Percentiles rank a stretch among this genome's conserved stretches.
phyloP scores from a whole-genome alignment of 768 basidiomycete species.

The Lentinula detonsa region DNA sequence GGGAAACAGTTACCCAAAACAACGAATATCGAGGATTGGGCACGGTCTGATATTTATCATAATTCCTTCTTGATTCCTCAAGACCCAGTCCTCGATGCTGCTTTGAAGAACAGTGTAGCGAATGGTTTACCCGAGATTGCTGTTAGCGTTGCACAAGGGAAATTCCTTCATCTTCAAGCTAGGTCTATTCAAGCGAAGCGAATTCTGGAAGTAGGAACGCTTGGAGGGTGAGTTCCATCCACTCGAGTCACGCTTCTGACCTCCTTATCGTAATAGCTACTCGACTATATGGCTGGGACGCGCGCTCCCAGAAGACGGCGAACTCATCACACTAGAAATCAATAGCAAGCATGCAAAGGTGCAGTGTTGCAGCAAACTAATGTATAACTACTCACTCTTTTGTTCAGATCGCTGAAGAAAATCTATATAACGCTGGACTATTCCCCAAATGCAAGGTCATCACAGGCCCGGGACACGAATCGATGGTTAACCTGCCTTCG shows the following conservation, averaged over 20 bases:
- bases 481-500: slow-evolving; percentile 40
- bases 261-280: slow-evolving; percentile 20
- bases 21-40: slow-evolving; percentile 16
- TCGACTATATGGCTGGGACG: slow-evolving; percentile 39
- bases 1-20: slow-evolving; percentile 25
- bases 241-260: neutral
- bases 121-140: slow-evolving; percentile 27
- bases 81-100: slow-evolving; percentile 23
- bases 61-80: slow-evolving; percentile 29
- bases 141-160: slow-evolving; percentile 36
- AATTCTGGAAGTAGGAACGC: slow-evolving; percentile 46
- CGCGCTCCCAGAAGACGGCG: slow-evolving; percentile 44
- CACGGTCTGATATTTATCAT: slow-evolving; percentile 15
- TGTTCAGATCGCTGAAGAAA: slow-evolving; percentile 50
- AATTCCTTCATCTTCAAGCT: slow-evolving; percentile 37
- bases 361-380: slow-evolving; percentile 10
- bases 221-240: slow-evolving; percentile 35
- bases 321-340: slow-evolving; percentile 43
- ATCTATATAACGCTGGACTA: slow-evolving; percentile 50
- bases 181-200: slow-evolving; percentile 37
- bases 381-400: neutral
- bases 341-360: slow-evolving; percentile 41
- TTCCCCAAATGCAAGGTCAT: slow-evolving; percentile 41
- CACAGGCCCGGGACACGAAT: slow-evolving; percentile 45
- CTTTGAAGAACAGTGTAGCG: slow-evolving; percentile 21